Base-by-base conservation (phyloP, 1,284 basidiomycete genomes). In the Leccinum ponderosum region DNA sequence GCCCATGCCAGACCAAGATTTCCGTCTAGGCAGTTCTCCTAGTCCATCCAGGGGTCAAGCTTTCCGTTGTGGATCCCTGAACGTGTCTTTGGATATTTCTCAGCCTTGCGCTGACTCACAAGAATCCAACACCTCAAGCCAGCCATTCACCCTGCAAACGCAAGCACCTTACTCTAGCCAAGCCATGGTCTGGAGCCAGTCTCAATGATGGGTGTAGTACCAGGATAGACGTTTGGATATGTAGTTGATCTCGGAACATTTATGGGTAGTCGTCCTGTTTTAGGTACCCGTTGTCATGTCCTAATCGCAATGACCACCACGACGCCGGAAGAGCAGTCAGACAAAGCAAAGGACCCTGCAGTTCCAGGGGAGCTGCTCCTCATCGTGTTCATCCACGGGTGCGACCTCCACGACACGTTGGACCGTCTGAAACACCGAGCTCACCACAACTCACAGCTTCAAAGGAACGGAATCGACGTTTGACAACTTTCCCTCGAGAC, bases 381-480 rank as follows among this genome's bases (percentile, higher is more conserved):
- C 27, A 69, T 88, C 58, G 76, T 88, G 48, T 90, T 85, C 67
- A 83, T 88, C 31, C 89, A 91, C 67, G 89, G 89, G 68, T 89
- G 78, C 74, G 84, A 42, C 33, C 4, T 77, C 33, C 15, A 39
- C 17, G 52, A 50, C 37, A 17, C 2, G 6, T 8, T 22, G 9
- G 31, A 17, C 29, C 42, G n/a, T 42, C 7, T 9, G 39, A 39
- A 39, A 7, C 37, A 39, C 37, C 37, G 37, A 48, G 55, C 59
- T 60, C 59, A 74, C 42, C 11, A 6, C 7, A 25, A 53, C 35
- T 17, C 35, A 11, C 62, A 85, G 85, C 29, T 88, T 89, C 76
- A 89, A 89, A 68, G 93, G 93, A 44, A 87, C 87, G 8, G 89
- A 94, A 60, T 80, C 85, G 11, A 93, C 93, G 0, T 95, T 95